Base-by-base conservation (phyloP, 495 filamentous ascomycete genomes). In the Podospora australis region DNA sequence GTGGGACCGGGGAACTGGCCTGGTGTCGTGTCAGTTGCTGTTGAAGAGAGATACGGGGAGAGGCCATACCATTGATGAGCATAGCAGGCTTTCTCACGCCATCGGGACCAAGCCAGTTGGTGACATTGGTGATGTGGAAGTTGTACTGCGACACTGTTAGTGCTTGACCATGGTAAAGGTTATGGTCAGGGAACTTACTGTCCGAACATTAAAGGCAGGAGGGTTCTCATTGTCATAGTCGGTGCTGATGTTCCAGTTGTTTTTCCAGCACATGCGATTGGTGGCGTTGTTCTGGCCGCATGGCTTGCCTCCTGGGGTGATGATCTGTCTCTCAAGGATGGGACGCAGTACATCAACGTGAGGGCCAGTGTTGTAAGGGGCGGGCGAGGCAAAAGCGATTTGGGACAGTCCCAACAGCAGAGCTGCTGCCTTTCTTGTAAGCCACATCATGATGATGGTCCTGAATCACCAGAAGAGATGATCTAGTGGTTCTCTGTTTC, bases 31-130 rank as follows among this genome's bases (percentile, higher is more conserved):
- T 40, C 19, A 42, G 42, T 43, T 14, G n/a, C 21, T 14, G 21
- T 36, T 22, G 6, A 17, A 28, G 5, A 44, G 13, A 24, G 5
- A 17, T 0, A 0, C 0, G 16, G 13, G 38, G 9, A 23, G 13
- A 22, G 6, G 10, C 40, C 57, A 58, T 46, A 28, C 70, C 58
- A 35, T 78, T 75, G 53, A 76, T 62, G 11, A 70, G 59, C 60
- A 74, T 69, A 17, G 66, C 68, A 11, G 47, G 53, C 36, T 65
- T 68, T 7, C 59, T 60, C 0, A 72, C 62, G 9, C 71, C 68
- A 48, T 79, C 76, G 0, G 76, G 73, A 0, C 66, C 69, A 10
- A 59, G 21, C 45, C 62, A 67, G 62, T 69, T 52, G 29, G 64
- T 56, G 41, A 65, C 40, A 50, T 63, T 64, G 3, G 62, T 67